Conservation (phyloP, 306 rosid genomes). For the Prosopis cineraria region DNA sequence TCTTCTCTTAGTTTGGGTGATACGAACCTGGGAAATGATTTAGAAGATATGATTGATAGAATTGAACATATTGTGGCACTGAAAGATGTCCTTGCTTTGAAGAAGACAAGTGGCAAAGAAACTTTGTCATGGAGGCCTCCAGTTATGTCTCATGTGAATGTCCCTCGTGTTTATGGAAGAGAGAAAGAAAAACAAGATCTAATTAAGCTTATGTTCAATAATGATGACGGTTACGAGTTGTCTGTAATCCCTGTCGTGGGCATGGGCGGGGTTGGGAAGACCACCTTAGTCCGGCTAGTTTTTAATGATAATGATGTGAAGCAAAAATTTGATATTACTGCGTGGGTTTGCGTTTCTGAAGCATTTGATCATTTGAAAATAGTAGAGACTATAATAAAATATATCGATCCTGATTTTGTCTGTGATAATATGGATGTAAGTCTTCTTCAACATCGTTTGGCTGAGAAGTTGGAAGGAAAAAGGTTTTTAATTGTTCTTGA, state of each 20-base stretch:
- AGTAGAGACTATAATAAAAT: background rate
- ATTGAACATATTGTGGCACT: background rate
- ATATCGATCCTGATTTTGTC: background rate
- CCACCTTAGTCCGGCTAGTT: slow-evolving; percentile 16
- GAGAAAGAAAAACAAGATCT: background rate
- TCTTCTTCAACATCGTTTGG: slow-evolving; percentile 7
- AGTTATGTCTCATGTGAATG: background rate
- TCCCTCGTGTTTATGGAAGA: background rate
- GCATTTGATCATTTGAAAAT: background rate
- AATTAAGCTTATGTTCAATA: background rate
- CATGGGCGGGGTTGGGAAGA: background rate
- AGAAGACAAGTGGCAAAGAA: background rate
- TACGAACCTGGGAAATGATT: background rate
- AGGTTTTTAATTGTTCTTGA: slow-evolving; percentile 32
- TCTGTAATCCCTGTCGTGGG: background rate
- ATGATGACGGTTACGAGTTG: background rate
- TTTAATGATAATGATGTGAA: slow-evolving; percentile 13
- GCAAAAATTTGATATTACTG: background rate
- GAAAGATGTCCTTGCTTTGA: background rate
- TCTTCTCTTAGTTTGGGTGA: too few species aligned
- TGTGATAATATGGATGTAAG: background rate
- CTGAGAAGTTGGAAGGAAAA: background rate
- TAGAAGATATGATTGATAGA: background rate
- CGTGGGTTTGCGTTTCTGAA: background rate
- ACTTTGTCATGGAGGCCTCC: background rate